These are phyloP conservation scores for Venturia nashicola DNA, from an alignment of 2,329 filamentous ascomycete genomes.

Conservation along the genomic window DNA sequence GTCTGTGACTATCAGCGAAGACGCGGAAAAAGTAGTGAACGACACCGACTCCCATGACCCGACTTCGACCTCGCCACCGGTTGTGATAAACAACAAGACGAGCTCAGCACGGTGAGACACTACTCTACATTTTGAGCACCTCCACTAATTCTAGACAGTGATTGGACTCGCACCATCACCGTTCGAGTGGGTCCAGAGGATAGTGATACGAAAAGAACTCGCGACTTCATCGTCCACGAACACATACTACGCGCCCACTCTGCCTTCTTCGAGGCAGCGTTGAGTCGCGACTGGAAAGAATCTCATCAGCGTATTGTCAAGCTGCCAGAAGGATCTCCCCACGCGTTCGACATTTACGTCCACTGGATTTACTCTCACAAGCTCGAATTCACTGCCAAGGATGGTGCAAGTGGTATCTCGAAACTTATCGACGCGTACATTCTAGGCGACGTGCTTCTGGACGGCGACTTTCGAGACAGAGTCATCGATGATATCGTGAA, in stretches of 20 bases:
- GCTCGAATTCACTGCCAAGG: neutral
- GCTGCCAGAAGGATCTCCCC: neutral
- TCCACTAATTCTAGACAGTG: too few relatives aligned
- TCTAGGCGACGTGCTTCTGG: neutral
- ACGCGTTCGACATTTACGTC: neutral
- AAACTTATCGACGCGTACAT: neutral
- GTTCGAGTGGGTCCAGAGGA: neutral
- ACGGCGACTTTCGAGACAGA: neutral
- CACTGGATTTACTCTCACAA: neutral
- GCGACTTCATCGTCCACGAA: conserved; percentile 1
- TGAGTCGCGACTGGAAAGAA: conserved; percentile 5
- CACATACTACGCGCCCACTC: neutral
- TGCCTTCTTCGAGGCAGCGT: neutral
- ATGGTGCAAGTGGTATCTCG: neutral
- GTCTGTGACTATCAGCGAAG: too few relatives aligned
- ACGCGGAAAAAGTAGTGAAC: too few relatives aligned
- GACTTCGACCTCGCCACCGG: too few relatives aligned
- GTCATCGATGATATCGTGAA: neutral
- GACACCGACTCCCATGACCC: too few relatives aligned
- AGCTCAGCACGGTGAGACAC: too few relatives aligned
- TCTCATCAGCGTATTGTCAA: neutral
- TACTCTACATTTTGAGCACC: too few relatives aligned
- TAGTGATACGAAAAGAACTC: too few relatives aligned
- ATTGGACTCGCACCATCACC: neutral
- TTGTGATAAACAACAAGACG: too few relatives aligned